Conservation (phyloP, 2,329 filamentous ascomycete species). For the Huntiella moniliformis region DNA sequence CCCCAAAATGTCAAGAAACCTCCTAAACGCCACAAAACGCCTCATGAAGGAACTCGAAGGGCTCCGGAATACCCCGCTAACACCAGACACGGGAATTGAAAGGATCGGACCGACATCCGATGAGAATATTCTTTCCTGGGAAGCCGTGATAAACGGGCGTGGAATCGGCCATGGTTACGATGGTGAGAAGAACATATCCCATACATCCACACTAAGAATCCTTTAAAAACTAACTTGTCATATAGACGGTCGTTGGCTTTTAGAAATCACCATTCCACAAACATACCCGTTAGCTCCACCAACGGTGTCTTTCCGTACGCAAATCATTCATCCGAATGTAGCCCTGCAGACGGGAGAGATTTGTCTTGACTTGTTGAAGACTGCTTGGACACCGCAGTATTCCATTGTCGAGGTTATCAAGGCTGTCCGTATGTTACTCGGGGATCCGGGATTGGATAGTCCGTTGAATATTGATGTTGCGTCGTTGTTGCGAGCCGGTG, state of each 20-base stretch:
- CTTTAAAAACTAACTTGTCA: neutral
- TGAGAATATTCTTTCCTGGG: constrained; percentile 37
- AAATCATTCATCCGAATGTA: constrained; percentile 70
- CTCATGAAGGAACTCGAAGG: constrained; percentile 38
- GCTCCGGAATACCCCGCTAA: constrained; percentile 22
- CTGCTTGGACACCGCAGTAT: constrained; percentile 72
- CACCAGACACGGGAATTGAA: constrained; percentile 31
- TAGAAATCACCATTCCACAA: constrained; percentile 55
- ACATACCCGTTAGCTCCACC: constrained; percentile 68
- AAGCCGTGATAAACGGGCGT: constrained; percentile 40
- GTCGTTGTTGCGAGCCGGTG: constrained; percentile 47
- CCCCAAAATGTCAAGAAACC: constrained; percentile 19
- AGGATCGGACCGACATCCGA: constrained; percentile 36
- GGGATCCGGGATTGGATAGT: constrained; percentile 49
- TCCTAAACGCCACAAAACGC: constrained; percentile 29
- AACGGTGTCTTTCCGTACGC: constrained; percentile 61
- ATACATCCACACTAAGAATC: no score
- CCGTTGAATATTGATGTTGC: constrained; percentile 68
- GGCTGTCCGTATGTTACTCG: constrained; percentile 50
- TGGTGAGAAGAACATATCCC: constrained; percentile 24
- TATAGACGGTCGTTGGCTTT: constrained; percentile 61
- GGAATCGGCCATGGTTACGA: constrained; percentile 38
- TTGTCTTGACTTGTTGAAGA: constrained; percentile 70
- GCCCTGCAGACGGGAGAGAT: constrained; percentile 62
- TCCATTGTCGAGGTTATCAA: constrained; percentile 58